Evolutionary conservation across 179 eudicot genomes (phyloP), one percentile per base, ranked within the genome.

Genomic region (Sideroxylon spinosum): DNA sequence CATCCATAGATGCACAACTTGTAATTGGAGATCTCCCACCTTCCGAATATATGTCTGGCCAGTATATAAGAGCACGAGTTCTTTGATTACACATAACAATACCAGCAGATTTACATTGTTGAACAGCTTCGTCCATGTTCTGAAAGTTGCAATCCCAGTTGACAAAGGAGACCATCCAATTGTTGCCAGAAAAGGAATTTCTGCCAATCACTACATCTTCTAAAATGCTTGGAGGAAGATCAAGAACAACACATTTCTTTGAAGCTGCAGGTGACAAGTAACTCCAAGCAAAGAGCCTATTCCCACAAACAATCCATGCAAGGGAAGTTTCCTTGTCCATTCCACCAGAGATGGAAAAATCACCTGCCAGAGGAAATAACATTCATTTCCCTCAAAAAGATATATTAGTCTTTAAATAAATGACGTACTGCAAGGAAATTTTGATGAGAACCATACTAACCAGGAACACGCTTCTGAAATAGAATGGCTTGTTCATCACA

Each of bases 251-350:
- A 83, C 97, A 95, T 78, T 84, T 93, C 74, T 86, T 85, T 53
- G 98, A 87, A 82, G 93, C 90, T 75, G 95, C 88, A 76, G 94
- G 86, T 73, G 93, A 86, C 61, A 93, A 79, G 80, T 87, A 91
- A 81, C 88, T 91, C 99, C 99, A 93, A 53, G 89, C 77, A 80
- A 91, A 93, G 83, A 95, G 90, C 77, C 81, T 87, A 67, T 73
- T 87, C 80, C 95, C 93, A 84, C 91, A 89, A 10, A 95, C 81
- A 83, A 93, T 81, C 99, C 99, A 95, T 69, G 95, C 91, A 76
- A 93, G 86, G 76, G 87, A 86, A 55, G 93, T 85, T 80, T 81
- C 97, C 83, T 91, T 89, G 84, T 95, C 95, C 90, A 95, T 86
- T 83, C 99, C 98, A 68, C 99, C 99, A 79, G 95, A 84, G 79